Conservation (phyloP, 1,284 basidiomycete genomes). For the Papiliotrema nemorosa region DNA sequence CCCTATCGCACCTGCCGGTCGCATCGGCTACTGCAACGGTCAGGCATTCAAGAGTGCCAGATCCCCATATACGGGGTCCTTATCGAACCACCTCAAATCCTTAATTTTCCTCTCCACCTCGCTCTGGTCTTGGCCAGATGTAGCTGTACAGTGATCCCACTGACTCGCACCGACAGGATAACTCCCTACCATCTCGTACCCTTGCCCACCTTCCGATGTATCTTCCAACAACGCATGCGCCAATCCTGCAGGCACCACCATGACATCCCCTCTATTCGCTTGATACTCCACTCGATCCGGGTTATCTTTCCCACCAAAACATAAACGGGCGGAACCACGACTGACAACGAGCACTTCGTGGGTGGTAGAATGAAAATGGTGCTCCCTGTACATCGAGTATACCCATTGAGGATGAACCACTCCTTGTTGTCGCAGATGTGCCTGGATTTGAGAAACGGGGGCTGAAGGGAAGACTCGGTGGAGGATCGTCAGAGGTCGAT, state of each 20-base stretch:
- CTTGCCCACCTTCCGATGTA: conserved; percentile 14
- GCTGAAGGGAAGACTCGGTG: conserved; percentile 23
- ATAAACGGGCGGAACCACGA: conserved; percentile 43
- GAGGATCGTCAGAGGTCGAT: conserved; percentile 29
- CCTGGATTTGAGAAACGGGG: conserved; percentile 14
- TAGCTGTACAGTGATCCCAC: conserved; percentile 50
- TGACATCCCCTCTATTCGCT: conserved; percentile 49
- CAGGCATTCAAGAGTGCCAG: conserved; percentile 34
- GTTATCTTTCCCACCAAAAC: conserved; percentile 51
- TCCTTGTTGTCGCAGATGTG: conserved; percentile 43
- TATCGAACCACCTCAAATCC: conserved; percentile 46
- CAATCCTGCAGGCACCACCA: conserved; percentile 52
- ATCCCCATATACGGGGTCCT: conserved; percentile 51
- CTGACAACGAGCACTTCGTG: conserved; percentile 51
- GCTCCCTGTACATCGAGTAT: conserved; percentile 52
- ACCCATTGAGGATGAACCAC: conserved; percentile 50
- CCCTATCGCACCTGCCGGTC: too few species aligned
- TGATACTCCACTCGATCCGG: conserved; percentile 40
- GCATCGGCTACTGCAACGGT: too few species aligned
- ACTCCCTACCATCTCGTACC: conserved; percentile 52
- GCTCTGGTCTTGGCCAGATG: conserved; percentile 16
- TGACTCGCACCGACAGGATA: conserved; percentile 44
- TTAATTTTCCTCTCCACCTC: conserved; percentile 42
- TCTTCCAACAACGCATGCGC: conserved; percentile 48
- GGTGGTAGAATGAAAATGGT: conserved; percentile 53